Base-by-base conservation (phyloP, 352 stramenopile genomes). In the Phytopythium delawarense region DNA sequence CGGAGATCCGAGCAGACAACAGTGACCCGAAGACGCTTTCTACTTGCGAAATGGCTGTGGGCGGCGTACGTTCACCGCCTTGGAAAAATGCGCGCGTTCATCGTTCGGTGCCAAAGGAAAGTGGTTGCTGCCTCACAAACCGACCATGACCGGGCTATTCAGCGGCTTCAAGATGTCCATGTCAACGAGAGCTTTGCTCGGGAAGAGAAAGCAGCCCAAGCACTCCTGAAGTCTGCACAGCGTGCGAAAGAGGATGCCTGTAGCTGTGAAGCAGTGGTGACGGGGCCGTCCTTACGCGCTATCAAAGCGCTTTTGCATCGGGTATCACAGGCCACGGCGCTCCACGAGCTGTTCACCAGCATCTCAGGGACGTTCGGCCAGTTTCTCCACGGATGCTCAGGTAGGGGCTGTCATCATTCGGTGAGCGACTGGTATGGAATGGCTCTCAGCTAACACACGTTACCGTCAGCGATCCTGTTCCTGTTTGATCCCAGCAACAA, bases 401-500 rank as follows among this genome's bases (percentile, higher is more conserved):
- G 72, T 80, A 59, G 15, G 59, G 32, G 18, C 35, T 5, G 8
- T n/a, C 13, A 20, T 15, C 13, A 37, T 12, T 9, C 7, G 20
- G 21, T 57, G 21, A 9, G 28, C 7, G 15, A 40, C 13, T 35
- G 35, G 11, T 21, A 55, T 57, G 7, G 21, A 30, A n/a, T 5
- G 23, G 16, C 28, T 40, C 28, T 42, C 25, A 20, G 15, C 5
- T 49, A 49, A 49, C 40, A 52, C 11, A 20, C 18, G 4, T 23
- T 62, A 13, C 4, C 56, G 23, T 21, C 63, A 72, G 80, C 76
- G 16, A 65, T 85, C 44, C 63, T 92, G 28, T 89, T 88, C 51
- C 57, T 92, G 0, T 65, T 90, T 20, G 81, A 92, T 32, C 74
- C 83, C 21, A 74, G 69, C 9, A 78, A 59, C 30, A 87, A 90